A percentile compares a stretch with the other conserved stretches of the same genome.
phyloP scores from a whole-genome alignment of 306 rosid species.

The Datisca glomerata region DNA sequence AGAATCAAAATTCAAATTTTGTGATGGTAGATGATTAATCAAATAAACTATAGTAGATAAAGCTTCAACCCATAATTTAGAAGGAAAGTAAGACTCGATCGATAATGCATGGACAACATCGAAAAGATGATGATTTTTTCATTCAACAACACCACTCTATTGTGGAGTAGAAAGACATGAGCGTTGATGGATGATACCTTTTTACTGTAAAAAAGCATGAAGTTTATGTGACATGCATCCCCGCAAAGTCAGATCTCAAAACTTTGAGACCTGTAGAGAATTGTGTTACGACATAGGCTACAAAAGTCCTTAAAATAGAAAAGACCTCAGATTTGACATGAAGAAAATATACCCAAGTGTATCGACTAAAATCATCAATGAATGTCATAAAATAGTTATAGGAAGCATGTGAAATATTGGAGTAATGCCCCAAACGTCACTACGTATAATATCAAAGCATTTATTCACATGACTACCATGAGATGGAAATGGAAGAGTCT shows the following conservation, averaged over 20 bases:
- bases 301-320: too few species aligned
- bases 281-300: too few species aligned
- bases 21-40: conserved; percentile 1
- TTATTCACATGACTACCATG: neutral
- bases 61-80: neutral
- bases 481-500: neutral
- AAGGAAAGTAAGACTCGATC: neutral
- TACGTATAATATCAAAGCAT: conserved; percentile 1
- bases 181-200: neutral
- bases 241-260: neutral
- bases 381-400: neutral
- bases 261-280: neutral
- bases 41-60: neutral
- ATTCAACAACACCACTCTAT: neutral
- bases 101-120: neutral
- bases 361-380: neutral
- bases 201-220: neutral
- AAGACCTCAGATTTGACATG: conserved; percentile 2
- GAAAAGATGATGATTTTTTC: neutral
- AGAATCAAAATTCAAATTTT: neutral
- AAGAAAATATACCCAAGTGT: too few species aligned
- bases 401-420: neutral
- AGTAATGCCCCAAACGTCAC: conserved; percentile 2
- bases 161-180: conserved; percentile 3
- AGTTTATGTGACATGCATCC: neutral